phyloP scores from a whole-genome alignment of 208 protist species.

The Trichomonas gallinae region DNA sequence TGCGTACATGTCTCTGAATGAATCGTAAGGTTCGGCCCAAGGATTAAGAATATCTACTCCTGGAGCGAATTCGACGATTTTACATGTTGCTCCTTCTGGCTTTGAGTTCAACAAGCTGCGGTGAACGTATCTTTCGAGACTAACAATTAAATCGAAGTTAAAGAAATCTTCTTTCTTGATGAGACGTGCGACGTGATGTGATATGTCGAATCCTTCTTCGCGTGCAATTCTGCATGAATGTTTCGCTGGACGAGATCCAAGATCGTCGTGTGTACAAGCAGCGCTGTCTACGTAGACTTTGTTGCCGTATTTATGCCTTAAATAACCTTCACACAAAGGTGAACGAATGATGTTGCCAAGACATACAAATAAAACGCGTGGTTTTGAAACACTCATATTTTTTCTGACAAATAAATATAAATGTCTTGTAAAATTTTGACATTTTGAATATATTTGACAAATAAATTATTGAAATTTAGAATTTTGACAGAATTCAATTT shows the following conservation, averaged over 20 bases:
- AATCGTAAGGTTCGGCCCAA: not conserved
- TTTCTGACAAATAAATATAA: too few species aligned
- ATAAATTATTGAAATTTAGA: too few species aligned
- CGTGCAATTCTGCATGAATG: not conserved
- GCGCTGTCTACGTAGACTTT: not conserved
- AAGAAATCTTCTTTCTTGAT: not conserved
- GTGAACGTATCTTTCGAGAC: not conserved
- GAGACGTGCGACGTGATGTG: not conserved
- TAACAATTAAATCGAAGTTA: slow-evolving; percentile 1
- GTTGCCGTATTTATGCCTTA: not conserved
- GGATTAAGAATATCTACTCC: not conserved
- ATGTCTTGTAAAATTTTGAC: too few species aligned
- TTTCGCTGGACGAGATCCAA: not conserved
- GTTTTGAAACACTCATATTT: not conserved
- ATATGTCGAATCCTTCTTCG: not conserved
- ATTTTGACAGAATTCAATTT: too few species aligned
- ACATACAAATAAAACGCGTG: not conserved
- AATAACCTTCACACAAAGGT: not conserved
- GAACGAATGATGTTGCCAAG: not conserved
- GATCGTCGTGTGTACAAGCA: not conserved
- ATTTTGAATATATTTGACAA: too few species aligned
- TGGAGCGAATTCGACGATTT: not conserved
- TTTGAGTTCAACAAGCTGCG: not conserved
- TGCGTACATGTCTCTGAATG: not conserved
- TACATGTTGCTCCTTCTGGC: not conserved